Evolutionary conservation across 1,139 yeast genomes (phyloP).

Genomic region (Suhomyces bokatorum): DNA sequence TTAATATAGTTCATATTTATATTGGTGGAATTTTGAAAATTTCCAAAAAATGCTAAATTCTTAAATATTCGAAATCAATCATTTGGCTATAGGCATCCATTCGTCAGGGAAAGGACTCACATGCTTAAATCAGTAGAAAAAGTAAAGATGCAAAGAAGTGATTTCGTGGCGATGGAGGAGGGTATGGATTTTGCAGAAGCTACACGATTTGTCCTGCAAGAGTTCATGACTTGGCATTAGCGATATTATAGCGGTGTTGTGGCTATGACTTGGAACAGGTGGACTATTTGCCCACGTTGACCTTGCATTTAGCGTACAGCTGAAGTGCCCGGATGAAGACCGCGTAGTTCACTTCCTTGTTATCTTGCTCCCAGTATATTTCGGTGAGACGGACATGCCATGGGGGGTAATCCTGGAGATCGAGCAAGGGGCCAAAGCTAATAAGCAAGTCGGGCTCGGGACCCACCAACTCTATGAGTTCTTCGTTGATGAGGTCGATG

Average conservation of each 20-base stretch:
- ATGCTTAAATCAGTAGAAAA: too few relatives aligned
- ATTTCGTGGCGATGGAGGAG: too few relatives aligned
- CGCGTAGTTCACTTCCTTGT: constrained; percentile 75
- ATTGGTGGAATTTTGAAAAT: too few relatives aligned
- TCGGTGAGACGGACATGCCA: constrained; percentile 95
- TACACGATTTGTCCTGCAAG: too few relatives aligned
- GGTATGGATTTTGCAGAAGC: too few relatives aligned
- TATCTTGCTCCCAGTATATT: constrained; percentile 87
- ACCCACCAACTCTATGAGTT: constrained; percentile 74
- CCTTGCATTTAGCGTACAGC: constrained; percentile 75
- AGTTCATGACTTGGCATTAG: background rate
- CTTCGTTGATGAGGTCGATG: constrained; percentile 71
- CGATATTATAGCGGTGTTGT: background rate
- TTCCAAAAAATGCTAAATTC: too few relatives aligned
- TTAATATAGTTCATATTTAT: too few relatives aligned
- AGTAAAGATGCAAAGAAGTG: too few relatives aligned
- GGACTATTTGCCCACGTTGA: constrained; percentile 77
- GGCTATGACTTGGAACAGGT: background rate
- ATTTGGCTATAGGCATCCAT: too few relatives aligned
- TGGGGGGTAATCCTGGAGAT: constrained; percentile 94
- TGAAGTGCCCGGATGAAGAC: constrained; percentile 84
- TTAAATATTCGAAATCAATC: too few relatives aligned
- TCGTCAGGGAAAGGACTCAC: too few relatives aligned
- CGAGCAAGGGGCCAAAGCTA: constrained; percentile 80
- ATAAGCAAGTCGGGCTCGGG: constrained; percentile 87